These are phyloP conservation scores for Globisporangium nunn DNA, from an alignment of 352 stramenopile genomes.

Conservation along the genomic window DNA sequence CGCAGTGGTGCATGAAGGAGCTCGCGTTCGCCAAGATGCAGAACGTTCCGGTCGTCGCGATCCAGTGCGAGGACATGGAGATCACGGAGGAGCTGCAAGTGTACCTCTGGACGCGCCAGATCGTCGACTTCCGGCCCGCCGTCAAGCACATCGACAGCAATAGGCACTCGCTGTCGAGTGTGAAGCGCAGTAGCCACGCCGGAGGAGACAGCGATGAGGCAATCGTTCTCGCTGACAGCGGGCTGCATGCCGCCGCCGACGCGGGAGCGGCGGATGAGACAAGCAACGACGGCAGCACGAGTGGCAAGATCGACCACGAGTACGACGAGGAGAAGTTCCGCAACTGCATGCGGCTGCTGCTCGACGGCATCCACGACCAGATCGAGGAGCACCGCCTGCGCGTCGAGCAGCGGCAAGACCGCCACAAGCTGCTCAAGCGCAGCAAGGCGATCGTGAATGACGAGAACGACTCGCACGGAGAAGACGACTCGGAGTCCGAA, in stretches of 20 bases:
- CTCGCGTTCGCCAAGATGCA: constrained; percentile 82
- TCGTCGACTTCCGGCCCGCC: constrained; percentile 67
- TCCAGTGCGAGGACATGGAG: constrained; percentile 77
- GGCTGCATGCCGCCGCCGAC: background rate
- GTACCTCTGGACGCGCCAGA: constrained; percentile 82
- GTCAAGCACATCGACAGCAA: constrained; percentile 14
- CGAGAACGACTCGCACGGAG: constrained; percentile 3
- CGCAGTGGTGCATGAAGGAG: constrained; percentile 86
- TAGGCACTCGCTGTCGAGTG: background rate
- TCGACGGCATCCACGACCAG: constrained; percentile 79
- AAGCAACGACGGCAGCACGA: constrained; percentile 6
- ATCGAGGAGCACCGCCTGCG: constrained; percentile 71
- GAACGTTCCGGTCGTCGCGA: constrained; percentile 77
- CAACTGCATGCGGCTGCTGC: constrained; percentile 53
- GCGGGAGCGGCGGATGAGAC: constrained; percentile 4
- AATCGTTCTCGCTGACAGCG: background rate
- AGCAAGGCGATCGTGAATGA: constrained; percentile 13
- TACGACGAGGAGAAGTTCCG: constrained; percentile 62
- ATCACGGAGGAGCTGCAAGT: constrained; percentile 81
- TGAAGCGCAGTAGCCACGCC: constrained; percentile 12
- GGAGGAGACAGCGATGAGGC: constrained; percentile 1
- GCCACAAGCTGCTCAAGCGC: constrained; percentile 23
- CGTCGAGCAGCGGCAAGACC: constrained; percentile 28
- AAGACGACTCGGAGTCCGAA: constrained; percentile 17
- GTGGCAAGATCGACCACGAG: constrained; percentile 19